These are phyloP conservation scores for Backusella macrospora DNA, from an alignment of 192 early-diverging fungal genomes.

Conservation along the genomic window DNA sequence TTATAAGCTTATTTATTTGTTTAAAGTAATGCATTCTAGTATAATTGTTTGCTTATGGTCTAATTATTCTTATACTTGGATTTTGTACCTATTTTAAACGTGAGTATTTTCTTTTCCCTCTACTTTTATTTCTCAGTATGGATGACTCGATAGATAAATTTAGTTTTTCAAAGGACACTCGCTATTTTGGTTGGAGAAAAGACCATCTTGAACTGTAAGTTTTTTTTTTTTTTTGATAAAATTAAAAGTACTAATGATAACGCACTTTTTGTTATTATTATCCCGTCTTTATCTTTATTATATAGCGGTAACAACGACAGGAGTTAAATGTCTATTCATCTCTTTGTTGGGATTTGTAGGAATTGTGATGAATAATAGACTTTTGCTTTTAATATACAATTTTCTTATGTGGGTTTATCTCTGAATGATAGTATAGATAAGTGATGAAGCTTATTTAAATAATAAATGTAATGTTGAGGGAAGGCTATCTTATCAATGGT, in stretches of 20 bases:
- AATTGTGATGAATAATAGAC: slow-evolving; percentile 44
- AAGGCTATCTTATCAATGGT: slow-evolving; percentile 27
- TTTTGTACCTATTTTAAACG: slow-evolving; percentile 7
- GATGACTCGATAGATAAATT: neutral
- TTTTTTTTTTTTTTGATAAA: neutral
- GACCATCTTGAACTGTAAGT: slow-evolving; percentile 17
- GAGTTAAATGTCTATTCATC: neutral
- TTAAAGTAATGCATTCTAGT: neutral
- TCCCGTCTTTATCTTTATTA: neutral
- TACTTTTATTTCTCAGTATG: too few relatives aligned
- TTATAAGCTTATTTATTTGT: neutral
- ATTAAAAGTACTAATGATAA: too few relatives aligned
- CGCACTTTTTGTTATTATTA: too few relatives aligned
- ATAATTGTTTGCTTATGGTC: slow-evolving; percentile 1
- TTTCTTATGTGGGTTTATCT: slow-evolving; percentile 42
- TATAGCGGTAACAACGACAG: neutral
- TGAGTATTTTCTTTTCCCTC: neutral
- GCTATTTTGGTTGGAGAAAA: slow-evolving; percentile 24
- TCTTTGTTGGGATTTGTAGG: slow-evolving; percentile 42
- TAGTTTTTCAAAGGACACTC: slow-evolving; percentile 21
- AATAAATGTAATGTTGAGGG: slow-evolving; percentile 22
- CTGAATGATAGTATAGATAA: neutral
- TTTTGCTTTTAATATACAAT: slow-evolving; percentile 37
- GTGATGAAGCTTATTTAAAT: slow-evolving; percentile 29
- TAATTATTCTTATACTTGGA: neutral